Base-by-base conservation (phyloP, 2,329 filamentous ascomycete species). In the Aschersonia sp. region DNA sequence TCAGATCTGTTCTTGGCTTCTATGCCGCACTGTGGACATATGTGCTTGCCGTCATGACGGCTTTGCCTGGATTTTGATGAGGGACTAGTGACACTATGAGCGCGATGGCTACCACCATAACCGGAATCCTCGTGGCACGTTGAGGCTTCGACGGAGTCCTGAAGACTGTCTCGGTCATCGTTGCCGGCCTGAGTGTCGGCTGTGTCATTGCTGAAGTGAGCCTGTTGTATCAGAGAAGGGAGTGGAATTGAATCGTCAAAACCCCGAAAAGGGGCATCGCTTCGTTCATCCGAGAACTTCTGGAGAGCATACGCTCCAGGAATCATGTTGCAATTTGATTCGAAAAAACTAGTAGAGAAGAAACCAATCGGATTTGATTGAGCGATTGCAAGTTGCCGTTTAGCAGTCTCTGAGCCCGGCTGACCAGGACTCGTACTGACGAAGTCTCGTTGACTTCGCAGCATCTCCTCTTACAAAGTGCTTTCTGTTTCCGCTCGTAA, bases 31-130 rank as follows among this genome's bases (percentile, higher is more conserved):
- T 44, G 20, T 7, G 10, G 30, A 10, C 49, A 51, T 31, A 40
- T 44, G 5, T 46, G 40, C 6, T 9, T 29, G 20, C 20, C 10
- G 12, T 20, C 32, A 20, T 31, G 32, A 6, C 30, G 43, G 9
- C 40, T 32, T 31, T 35, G 40, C 4, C 35, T 71, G 2, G 65
- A 70, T 51, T 65, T 68, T 40, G 67, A 56, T 1, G 73, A 75
- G 10, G 53, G 60, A 42, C 67, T 70, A 5, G 64, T 64, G 46
- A 68, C 61, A 52, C 72, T 74, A 30, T 59, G 66, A 30, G 65
- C 65, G 4, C 65, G 52, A 29, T 56, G 54, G 48, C 63, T 64
- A 46, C 68, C 67, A 6, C 62, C 69, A 51, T 75, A 75, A 29
- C 69, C 70, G 9, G 72, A 75, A 53, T 75, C 72, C 2, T 64